These are phyloP conservation scores for Colletotrichum aenigma DNA, from an alignment of 2,329 filamentous ascomycete genomes.

Conservation along the genomic window DNA sequence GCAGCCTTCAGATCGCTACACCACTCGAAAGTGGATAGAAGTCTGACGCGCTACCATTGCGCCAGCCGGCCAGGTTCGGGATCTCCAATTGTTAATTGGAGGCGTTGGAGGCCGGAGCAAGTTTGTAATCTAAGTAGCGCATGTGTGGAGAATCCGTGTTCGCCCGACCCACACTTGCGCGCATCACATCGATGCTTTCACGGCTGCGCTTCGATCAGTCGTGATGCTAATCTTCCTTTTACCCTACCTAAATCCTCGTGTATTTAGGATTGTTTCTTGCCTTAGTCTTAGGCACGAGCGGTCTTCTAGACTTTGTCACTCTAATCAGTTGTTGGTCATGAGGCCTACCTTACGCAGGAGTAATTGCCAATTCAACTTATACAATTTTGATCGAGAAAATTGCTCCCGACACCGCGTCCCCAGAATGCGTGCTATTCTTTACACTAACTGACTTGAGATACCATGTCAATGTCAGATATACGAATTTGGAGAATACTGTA, in stretches of 20 bases:
- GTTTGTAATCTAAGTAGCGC: neutral
- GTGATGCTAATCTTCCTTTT: neutral
- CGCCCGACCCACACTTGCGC: neutral
- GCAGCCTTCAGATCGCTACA: constrained; percentile 13
- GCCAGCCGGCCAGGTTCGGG: constrained; percentile 10
- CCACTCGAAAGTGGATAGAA: neutral
- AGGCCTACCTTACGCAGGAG: neutral
- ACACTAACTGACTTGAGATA: too few species aligned
- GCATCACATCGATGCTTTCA: too few species aligned
- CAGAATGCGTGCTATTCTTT: too few species aligned
- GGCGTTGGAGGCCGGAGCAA: neutral
- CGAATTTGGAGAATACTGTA: rapidly evolving
- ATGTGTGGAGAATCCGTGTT: neutral
- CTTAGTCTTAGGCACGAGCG: too few species aligned
- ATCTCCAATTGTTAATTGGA: constrained; percentile 4
- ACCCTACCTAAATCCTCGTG: neutral
- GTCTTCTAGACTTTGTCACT: neutral
- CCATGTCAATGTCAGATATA: neutral
- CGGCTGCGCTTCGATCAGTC: neutral
- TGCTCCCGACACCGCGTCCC: neutral
- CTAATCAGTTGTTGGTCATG: neutral
- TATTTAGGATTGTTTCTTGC: too few species aligned
- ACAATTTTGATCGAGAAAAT: neutral
- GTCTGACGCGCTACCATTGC: constrained; percentile 22
- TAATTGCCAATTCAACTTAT: neutral